phyloP scores from a whole-genome alignment of 768 basidiomycete species.

The Lenzites betulinus region DNA sequence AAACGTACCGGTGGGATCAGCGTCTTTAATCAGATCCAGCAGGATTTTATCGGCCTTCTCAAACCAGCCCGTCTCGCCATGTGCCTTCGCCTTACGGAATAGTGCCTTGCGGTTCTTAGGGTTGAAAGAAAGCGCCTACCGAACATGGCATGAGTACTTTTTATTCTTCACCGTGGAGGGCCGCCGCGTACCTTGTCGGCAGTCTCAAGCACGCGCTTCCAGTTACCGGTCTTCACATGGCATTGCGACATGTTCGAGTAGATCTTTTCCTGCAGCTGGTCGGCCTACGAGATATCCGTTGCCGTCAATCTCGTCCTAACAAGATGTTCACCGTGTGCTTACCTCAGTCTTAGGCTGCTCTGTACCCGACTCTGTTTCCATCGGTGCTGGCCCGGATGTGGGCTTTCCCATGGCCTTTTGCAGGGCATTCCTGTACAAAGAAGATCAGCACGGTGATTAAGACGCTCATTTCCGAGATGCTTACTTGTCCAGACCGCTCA shows the following conservation, averaged over 20 bases:
- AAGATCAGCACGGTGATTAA: background rate
- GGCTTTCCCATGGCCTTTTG: constrained; percentile 23
- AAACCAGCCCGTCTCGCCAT: constrained; percentile 74
- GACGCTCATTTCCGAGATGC: constrained; percentile 23
- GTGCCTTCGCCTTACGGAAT: constrained; percentile 80
- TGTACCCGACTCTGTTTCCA: constrained; percentile 21
- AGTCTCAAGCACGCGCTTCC: constrained; percentile 77
- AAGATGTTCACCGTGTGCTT: constrained; percentile 17
- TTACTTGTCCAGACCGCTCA: constrained; percentile 78
- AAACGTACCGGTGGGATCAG: constrained; percentile 39
- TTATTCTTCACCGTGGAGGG: too few species aligned
- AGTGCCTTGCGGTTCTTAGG: constrained; percentile 75
- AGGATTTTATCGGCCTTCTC: constrained; percentile 72
- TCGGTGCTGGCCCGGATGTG: constrained; percentile 11
- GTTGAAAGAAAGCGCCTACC: constrained; percentile 73
- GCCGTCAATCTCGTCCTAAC: too few species aligned
- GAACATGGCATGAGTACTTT: too few species aligned
- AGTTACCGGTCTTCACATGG: constrained; percentile 78
- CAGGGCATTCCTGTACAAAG: constrained; percentile 22
- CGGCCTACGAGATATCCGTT: constrained; percentile 47
- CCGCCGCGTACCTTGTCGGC: constrained; percentile 65
- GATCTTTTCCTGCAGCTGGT: constrained; percentile 76
- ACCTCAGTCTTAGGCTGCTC: constrained; percentile 71
- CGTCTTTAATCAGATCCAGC: constrained; percentile 63
- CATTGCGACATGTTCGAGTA: constrained; percentile 87